phyloP scores from a whole-genome alignment of 441 rosid species.

The Manihot esculenta region DNA sequence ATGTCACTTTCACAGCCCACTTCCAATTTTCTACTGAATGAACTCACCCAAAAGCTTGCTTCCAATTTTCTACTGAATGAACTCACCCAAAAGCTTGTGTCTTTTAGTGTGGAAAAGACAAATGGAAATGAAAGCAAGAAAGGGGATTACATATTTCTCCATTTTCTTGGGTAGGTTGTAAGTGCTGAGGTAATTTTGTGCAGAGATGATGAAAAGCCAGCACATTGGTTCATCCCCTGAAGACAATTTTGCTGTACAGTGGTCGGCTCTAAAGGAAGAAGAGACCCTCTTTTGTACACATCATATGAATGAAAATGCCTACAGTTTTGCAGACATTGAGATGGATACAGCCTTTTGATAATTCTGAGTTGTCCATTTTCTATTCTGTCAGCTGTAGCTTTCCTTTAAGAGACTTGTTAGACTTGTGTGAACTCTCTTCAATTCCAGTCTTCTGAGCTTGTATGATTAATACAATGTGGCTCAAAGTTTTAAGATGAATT shows the following conservation, averaged over 20 bases:
- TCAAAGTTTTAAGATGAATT: neutral
- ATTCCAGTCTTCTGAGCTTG: neutral
- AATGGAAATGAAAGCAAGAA: neutral
- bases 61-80: neutral
- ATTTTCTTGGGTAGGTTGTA: neutral
- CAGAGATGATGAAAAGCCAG: slow-evolving; percentile 26
- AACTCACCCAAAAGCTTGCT: neutral
- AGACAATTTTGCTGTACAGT: slow-evolving; percentile 22
- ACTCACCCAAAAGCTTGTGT: neutral
- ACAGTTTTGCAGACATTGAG: slow-evolving; percentile 2
- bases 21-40: neutral
- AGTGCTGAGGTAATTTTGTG: neutral
- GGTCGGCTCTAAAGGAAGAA: slow-evolving; percentile 14
- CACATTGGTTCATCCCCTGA: slow-evolving; percentile 42
- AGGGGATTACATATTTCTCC: neutral
- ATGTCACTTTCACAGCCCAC: slow-evolving; percentile 11
- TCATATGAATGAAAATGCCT: slow-evolving; percentile 17
- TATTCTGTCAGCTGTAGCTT: neutral
- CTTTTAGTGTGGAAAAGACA: slow-evolving; percentile 2
- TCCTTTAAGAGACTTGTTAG: too few relatives aligned
- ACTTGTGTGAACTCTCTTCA: neutral
- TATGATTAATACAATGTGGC: neutral
- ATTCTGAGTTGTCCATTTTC: slow-evolving; percentile 8
- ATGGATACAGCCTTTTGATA: neutral
- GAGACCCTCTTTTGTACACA: slow-evolving; percentile 27